Base-by-base conservation (phyloP, 805 yeast genomes). In the Lachancea cidri region DNA sequence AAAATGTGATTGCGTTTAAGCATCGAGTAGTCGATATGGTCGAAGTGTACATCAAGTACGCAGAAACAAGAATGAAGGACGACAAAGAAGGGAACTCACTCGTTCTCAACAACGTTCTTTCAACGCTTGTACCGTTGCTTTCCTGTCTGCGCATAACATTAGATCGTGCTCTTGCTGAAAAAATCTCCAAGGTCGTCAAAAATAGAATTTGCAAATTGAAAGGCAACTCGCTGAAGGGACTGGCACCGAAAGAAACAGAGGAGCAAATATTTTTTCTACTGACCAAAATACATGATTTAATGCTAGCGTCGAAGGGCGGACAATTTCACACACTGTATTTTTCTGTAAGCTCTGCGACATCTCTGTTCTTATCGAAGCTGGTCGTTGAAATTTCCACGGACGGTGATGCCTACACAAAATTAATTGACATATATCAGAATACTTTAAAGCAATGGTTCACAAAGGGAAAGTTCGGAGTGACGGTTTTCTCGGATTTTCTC, bases 1-100 rank as follows among this genome's bases (percentile, higher is more conserved):
- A 83, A 57, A 83, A 79, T 53, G 83, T 91, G 69, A 70, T 81
- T 4, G 74, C 83, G 38, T 83, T 89, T 66, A 91, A 91, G 56
- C 77, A 75, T 49, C 71, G 95, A 41, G 74, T 87, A 5, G 65
- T 91, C 38, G 96, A 89, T 53, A 67, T 91, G 55, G 55, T 91
- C 17, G 94, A 86, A 17, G 64, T 74, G 4, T 86, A 76, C 53
- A 64, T 70, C 44, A 75, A 72, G 48, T 25, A 73, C 72, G 53
- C 72, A 71, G 35, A 54, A 47, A 57, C 13, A 29, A 31, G 25
- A 34, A 29, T 37, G 41, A 37, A 29, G 32, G 34, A 34, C 3
- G 30, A 19, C 5, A 36, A 17, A 7, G 16, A 17, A 15, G 15
- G 33, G 4, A 29, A 25, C 43, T 48, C 37, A 48, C 54, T 50